Evolutionary conservation across 2,329 filamentous ascomycete genomes (phyloP), one percentile per base, ranked within the genome.

Genomic region (Verticillium dahliae): DNA sequence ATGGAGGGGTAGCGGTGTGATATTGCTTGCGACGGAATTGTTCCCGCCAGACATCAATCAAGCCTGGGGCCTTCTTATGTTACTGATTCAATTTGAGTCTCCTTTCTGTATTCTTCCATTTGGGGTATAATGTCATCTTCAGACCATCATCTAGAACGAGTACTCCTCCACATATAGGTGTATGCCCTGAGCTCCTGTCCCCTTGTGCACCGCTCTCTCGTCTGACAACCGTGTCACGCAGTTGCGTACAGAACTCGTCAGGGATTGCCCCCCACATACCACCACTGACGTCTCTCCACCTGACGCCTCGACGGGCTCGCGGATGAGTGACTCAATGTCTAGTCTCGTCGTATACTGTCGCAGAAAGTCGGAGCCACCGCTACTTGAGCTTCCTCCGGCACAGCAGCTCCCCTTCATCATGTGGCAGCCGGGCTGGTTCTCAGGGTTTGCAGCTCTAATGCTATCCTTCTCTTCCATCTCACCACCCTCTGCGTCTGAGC

Each of bases 191-290:
- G 85, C 85, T 1, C 83, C 85, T 0, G 84, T 87, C 5, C 85
- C 85, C 70, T 88, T 88, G 68, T 87, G 85, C 27, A 87, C 85
- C 0, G 81, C 85, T 50, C 85, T 74, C 72, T 87, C 85, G 66
- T 88, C 84, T 60, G 83, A 85, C 63, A 87, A 64, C 35, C 72
- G 73, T 2, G 81, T 80, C 2, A 87, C 83, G 61, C 76, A 80
- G 65, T 85, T 87, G 61, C 85, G 75, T 14, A 83, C 80, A 56
- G 73, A 73, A 2, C 82, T 75, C 1, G 85, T 83, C 31, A 87
- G 72, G 56, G 80, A 80, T 58, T 78, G 78, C 1, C 85, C 85
- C 14, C 84, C 85, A 63, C 85, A 87, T 0, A 86, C 85, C 0
- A 85, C 80, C 0, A 87, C 80, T 1, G 80, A 81, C n/a, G 84